Conservation (phyloP, 352 stramenopile species). For the Phytophthora melonis region DNA sequence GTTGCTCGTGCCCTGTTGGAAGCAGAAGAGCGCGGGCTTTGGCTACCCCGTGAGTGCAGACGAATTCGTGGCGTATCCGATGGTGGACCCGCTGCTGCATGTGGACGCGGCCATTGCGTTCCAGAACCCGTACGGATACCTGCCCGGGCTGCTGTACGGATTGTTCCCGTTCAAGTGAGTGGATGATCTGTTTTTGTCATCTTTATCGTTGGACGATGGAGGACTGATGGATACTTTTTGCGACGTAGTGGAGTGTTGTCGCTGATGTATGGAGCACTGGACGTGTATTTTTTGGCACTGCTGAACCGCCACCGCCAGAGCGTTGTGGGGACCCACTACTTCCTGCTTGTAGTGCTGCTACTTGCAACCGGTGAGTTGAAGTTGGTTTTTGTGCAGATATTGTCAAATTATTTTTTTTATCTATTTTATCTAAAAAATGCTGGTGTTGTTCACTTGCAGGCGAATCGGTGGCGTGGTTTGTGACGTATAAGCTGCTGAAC, state of each 20-base stretch:
- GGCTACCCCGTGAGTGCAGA: constrained; percentile 81
- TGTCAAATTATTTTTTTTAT: not conserved
- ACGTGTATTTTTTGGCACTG: constrained; percentile 72
- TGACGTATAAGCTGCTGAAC: constrained; percentile 85
- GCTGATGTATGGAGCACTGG: constrained; percentile 76
- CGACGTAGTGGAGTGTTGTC: constrained; percentile 66
- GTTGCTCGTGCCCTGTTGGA: constrained; percentile 81
- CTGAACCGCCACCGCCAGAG: constrained; percentile 75
- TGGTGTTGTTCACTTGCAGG: constrained; percentile 33
- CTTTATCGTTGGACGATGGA: not conserved
- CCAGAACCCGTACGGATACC: constrained; percentile 84
- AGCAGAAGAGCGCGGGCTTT: constrained; percentile 83
- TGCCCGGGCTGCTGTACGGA: constrained; percentile 82
- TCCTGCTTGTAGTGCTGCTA: constrained; percentile 81
- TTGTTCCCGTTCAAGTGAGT: constrained; percentile 89
- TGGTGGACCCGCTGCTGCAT: constrained; percentile 73
- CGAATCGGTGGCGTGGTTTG: constrained; percentile 78
- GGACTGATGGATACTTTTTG: constrained; percentile 14
- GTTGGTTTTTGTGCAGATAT: not conserved
- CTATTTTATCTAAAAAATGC: not conserved
- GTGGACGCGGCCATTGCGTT: constrained; percentile 77
- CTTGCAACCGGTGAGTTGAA: constrained; percentile 65
- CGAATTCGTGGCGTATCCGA: constrained; percentile 75
- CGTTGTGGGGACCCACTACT: constrained; percentile 87
- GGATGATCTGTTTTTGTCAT: not conserved